phyloP scores from a whole-genome alignment of 345 rosid species.

The Odontarrhena argentea region DNA sequence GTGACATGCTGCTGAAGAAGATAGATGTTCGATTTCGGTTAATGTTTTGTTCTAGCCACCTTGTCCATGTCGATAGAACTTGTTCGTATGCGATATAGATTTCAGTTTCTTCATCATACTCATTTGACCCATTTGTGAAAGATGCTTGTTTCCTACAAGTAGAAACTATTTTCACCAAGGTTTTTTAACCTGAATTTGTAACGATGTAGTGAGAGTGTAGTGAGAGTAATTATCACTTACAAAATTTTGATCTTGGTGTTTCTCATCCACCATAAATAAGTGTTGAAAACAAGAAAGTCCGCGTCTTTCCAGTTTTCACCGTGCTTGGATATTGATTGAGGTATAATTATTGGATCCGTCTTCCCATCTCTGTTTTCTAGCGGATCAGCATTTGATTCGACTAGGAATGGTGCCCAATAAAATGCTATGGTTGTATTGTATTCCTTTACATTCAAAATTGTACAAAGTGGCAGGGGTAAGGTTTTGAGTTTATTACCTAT shows the following conservation, averaged over 20 bases:
- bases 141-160: conserved; percentile 54
- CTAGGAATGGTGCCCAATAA: conserved; percentile 74
- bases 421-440: conserved; percentile 59
- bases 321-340: conserved; percentile 60
- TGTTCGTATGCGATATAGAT: conserved; percentile 50
- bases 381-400: conserved; percentile 63
- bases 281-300: conserved; percentile 59
- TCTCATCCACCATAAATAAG: conserved; percentile 72
- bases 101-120: conserved; percentile 53
- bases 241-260: conserved; percentile 50
- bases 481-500: background rate
- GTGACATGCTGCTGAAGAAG: conserved; percentile 88
- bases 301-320: conserved; percentile 59
- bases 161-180: too few relatives aligned
- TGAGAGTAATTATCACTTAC: conserved; percentile 40
- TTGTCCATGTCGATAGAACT: conserved; percentile 64
- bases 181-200: too few relatives aligned
- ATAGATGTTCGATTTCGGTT: conserved; percentile 57
- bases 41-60: conserved; percentile 70
- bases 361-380: conserved; percentile 55
- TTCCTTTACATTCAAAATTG: conserved; percentile 43
- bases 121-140: conserved; percentile 52
- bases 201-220: too few relatives aligned
- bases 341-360: conserved; percentile 45
- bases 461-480: background rate